A percentile compares a stretch with the other conserved stretches of the same genome.
Conservation (phyloP, 805 yeast species). For the Saturnispora gosingensis region DNA sequence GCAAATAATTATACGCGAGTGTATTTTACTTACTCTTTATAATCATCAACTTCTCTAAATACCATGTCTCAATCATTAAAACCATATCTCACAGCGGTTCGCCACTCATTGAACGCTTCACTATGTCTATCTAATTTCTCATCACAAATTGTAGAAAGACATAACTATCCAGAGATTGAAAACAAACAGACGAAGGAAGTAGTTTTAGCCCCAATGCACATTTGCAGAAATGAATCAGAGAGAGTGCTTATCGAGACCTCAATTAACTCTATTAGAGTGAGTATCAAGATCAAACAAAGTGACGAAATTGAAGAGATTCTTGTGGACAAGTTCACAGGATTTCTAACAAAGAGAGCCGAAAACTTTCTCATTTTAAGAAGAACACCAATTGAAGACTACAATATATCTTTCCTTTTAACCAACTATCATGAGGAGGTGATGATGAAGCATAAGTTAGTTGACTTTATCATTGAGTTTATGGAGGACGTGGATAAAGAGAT, state of each 20-base stretch:
- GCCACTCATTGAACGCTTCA: slow-evolving; percentile 89
- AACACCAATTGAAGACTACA: slow-evolving; percentile 83
- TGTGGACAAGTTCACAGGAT: slow-evolving; percentile 90
- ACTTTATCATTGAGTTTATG: slow-evolving; percentile 96
- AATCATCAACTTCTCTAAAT: neutral
- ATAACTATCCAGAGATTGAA: slow-evolving; percentile 94
- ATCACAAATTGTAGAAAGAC: slow-evolving; percentile 93
- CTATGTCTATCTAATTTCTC: slow-evolving; percentile 88
- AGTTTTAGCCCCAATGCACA: slow-evolving; percentile 76
- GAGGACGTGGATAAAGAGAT: slow-evolving; percentile 98
- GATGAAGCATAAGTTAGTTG: slow-evolving; percentile 92
- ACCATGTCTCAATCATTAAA: slow-evolving; percentile 84
- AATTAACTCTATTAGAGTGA: slow-evolving; percentile 83
- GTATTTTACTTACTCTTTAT: neutral
- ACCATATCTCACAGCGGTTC: slow-evolving; percentile 90
- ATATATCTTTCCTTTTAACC: slow-evolving; percentile 86
- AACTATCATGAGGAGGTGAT: slow-evolving; percentile 92
- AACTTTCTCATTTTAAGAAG: slow-evolving; percentile 87
- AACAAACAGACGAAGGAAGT: slow-evolving; percentile 76
- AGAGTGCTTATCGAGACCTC: slow-evolving; percentile 88
- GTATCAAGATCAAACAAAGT: slow-evolving; percentile 90
- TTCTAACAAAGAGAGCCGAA: slow-evolving; percentile 92
- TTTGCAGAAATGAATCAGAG: slow-evolving; percentile 91
- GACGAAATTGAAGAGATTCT: slow-evolving; percentile 93
- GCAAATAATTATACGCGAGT: neutral